A percentile compares a stretch with the other conserved stretches of the same genome.
phyloP scores from a whole-genome alignment of 352 stramenopile genomes.

The Lagenidium giganteum region DNA sequence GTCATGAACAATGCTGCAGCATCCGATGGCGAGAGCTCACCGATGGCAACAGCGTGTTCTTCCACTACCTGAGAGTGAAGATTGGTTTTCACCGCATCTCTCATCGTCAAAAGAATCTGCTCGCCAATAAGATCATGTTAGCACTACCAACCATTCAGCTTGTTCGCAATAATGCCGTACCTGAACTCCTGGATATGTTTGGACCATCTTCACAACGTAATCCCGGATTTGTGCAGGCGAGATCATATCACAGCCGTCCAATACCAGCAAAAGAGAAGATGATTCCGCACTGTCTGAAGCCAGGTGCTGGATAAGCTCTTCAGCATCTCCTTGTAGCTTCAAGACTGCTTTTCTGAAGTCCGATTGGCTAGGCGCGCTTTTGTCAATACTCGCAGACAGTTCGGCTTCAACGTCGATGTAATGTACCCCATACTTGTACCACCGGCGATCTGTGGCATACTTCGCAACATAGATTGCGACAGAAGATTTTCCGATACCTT shows the following conservation, averaged over 20 bases:
- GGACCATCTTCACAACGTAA: constrained; percentile 34
- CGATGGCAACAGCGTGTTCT: constrained; percentile 18
- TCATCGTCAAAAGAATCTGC: constrained; percentile 18
- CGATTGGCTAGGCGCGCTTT: constrained; percentile 6
- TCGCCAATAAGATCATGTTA: background rate
- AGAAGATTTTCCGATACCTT: constrained; percentile 56
- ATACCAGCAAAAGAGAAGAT: constrained; percentile 32
- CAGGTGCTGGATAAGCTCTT: background rate
- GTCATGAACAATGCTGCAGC: constrained; percentile 43
- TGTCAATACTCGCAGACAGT: constrained; percentile 3
- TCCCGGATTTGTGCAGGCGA: constrained; percentile 28
- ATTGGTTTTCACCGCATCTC: constrained; percentile 10
- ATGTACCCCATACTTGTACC: constrained; percentile 48
- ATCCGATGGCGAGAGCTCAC: constrained; percentile 31
- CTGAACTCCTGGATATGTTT: constrained; percentile 34
- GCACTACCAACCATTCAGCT: background rate
- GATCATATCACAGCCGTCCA: constrained; percentile 62
- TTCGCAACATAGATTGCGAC: constrained; percentile 53
- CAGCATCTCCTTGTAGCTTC: constrained; percentile 5
- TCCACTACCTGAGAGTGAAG: constrained; percentile 11
- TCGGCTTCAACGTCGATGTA: constrained; percentile 41
- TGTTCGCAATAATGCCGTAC: constrained; percentile 11
- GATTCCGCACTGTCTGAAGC: too few species aligned
- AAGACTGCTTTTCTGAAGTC: constrained; percentile 6
- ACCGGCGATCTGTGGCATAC: constrained; percentile 27